Evolutionary conservation across 2,329 filamentous ascomycete species (phyloP).

Genomic region (Ceratocystis variospora): DNA sequence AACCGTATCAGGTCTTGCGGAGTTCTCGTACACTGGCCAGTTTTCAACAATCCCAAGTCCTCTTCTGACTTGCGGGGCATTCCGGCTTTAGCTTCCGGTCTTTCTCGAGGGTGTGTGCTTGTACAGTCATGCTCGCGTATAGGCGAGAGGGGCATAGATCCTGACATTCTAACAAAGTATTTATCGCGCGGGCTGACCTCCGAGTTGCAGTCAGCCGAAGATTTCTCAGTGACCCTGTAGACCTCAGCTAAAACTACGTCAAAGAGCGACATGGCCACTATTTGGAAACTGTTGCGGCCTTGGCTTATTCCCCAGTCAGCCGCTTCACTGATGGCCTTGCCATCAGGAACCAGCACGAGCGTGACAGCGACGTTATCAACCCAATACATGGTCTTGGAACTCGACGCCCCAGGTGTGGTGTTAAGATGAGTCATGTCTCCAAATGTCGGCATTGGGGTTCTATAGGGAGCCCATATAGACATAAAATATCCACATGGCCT

Average conservation of each 20-base stretch:
- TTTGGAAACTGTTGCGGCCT: slow-evolving; percentile 20
- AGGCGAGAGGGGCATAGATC: background rate
- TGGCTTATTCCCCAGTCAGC: slow-evolving; percentile 20
- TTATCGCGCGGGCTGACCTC: background rate
- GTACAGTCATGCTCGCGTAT: slow-evolving; percentile 12
- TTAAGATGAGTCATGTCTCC: background rate
- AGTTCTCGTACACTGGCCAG: background rate
- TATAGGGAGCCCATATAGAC: background rate
- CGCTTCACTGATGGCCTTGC: slow-evolving; percentile 18
- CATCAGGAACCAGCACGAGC: slow-evolving; percentile 18
- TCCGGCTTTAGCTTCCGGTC: slow-evolving; percentile 16
- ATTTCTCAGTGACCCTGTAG: background rate
- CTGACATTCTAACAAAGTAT: background rate
- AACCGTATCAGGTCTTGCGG: background rate
- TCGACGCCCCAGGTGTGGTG: background rate
- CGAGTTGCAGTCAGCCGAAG: no score
- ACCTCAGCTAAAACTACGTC: slow-evolving; percentile 21
- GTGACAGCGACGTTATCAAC: slow-evolving; percentile 18
- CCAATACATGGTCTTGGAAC: slow-evolving; percentile 20
- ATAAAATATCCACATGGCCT: background rate
- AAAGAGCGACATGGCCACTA: slow-evolving; percentile 21
- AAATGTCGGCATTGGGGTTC: background rate
- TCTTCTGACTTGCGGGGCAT: background rate
- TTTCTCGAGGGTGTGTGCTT: slow-evolving; percentile 19
- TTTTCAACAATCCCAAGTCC: background rate